phyloP scores from a whole-genome alignment of 2,329 filamentous ascomycete species.

The Pseudocercospora macadamiae region DNA sequence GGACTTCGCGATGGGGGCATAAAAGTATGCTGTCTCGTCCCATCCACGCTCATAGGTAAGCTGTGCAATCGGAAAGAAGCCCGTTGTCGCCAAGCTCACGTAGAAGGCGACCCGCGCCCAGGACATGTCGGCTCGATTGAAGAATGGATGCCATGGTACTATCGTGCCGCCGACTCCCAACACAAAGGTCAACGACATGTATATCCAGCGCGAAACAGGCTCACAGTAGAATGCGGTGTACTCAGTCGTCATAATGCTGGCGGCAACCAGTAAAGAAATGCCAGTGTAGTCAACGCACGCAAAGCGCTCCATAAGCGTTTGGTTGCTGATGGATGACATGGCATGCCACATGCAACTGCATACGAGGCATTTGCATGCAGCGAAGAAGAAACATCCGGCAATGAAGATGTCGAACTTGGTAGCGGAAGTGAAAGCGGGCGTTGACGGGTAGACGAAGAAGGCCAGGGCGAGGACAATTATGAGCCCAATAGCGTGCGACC shows the following conservation, averaged over 20 bases:
- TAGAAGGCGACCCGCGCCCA: constrained; percentile 94
- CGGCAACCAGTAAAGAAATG: constrained; percentile 90
- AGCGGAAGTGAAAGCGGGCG: constrained; percentile 81
- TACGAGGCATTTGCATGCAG: constrained; percentile 89
- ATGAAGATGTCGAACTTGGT: constrained; percentile 88
- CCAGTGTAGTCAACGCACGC: constrained; percentile 98
- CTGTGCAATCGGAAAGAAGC: constrained; percentile 86
- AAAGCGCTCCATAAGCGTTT: constrained; percentile 87
- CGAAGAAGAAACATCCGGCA: constrained; percentile 92
- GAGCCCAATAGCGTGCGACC: constrained; percentile 91
- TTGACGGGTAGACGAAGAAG: constrained; percentile 93
- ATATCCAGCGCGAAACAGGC: constrained; percentile 79
- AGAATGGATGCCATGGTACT: constrained; percentile 92
- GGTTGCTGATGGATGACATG: constrained; percentile 94
- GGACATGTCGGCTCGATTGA: constrained; percentile 90
- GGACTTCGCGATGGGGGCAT: constrained; percentile 83
- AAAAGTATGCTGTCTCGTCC: constrained; percentile 86
- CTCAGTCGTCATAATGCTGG: constrained; percentile 96
- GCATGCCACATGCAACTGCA: constrained; percentile 98
- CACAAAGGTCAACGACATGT: constrained; percentile 78
- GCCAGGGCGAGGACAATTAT: constrained; percentile 83
- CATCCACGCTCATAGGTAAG: constrained; percentile 75
- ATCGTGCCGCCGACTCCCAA: constrained; percentile 87
- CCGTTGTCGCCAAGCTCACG: constrained; percentile 81
- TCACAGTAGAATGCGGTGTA: constrained; percentile 99